Conservation (phyloP, 2,329 filamentous ascomycete genomes). For the Pestalotiopsis sp. region DNA sequence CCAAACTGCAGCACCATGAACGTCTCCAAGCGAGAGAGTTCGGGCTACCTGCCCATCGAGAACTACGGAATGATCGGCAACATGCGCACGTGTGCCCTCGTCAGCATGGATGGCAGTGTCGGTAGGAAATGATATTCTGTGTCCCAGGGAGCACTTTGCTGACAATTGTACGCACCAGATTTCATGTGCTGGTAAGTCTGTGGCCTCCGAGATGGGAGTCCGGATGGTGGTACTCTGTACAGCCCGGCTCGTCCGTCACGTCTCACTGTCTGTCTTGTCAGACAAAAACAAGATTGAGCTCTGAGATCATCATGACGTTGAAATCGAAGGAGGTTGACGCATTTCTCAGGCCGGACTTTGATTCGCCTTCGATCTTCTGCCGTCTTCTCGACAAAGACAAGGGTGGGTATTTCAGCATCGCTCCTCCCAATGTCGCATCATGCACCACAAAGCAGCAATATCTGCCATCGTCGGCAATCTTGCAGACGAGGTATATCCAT, state of each 20-base stretch:
- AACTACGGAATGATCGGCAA: slow-evolving; percentile 82
- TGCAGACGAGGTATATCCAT: slow-evolving; percentile 77
- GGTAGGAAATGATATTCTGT: slow-evolving; percentile 20
- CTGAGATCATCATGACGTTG: background rate
- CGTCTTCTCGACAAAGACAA: slow-evolving; percentile 74
- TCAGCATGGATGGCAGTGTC: slow-evolving; percentile 73
- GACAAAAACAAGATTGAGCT: background rate
- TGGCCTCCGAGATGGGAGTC: background rate
- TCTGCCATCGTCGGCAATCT: slow-evolving; percentile 72
- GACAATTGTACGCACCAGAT: slow-evolving; percentile 41
- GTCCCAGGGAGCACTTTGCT: background rate
- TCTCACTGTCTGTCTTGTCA: background rate
- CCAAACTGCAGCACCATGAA: slow-evolving; percentile 24
- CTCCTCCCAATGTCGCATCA: slow-evolving; percentile 50
- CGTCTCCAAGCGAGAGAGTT: slow-evolving; percentile 26
- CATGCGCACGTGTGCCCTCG: slow-evolving; percentile 77
- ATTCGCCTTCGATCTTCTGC: slow-evolving; percentile 76
- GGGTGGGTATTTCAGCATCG: slow-evolving; percentile 73
- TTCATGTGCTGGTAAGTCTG: slow-evolving; percentile 72
- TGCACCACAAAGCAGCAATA: slow-evolving; percentile 79
- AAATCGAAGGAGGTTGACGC: background rate
- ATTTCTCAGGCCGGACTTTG: slow-evolving; percentile 68
- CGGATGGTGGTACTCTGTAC: background rate
- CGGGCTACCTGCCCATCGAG: slow-evolving; percentile 65
- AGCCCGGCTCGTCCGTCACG: background rate